Evolutionary conservation across 2,329 filamentous ascomycete genomes (phyloP).

Genomic region (Endocalyx cinctus): DNA sequence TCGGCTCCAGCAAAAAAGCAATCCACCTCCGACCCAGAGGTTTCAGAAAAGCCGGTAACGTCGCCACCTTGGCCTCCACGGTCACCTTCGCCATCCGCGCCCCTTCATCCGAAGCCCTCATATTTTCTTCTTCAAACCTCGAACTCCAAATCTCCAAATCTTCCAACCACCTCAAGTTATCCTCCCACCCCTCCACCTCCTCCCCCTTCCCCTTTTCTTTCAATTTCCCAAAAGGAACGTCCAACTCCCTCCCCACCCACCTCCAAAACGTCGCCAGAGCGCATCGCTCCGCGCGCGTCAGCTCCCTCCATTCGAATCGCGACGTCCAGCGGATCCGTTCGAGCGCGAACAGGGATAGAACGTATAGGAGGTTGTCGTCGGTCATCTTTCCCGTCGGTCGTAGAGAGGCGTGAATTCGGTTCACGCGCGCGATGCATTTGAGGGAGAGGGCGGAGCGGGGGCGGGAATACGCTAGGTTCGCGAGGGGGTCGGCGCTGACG

Average conservation of each 20-base stretch:
- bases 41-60: background rate
- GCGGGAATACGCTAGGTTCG: too few species aligned
- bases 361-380: slow-evolving; percentile 62
- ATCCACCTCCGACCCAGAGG: too few species aligned
- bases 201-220: slow-evolving; percentile 9
- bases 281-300: slow-evolving; percentile 51
- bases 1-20: too few species aligned
- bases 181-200: slow-evolving; percentile 34
- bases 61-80: background rate
- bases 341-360: slow-evolving; percentile 54
- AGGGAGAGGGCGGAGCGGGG: too few species aligned
- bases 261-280: slow-evolving; percentile 56
- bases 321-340: slow-evolving; percentile 51
- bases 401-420: slow-evolving; percentile 57
- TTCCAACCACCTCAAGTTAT: slow-evolving; percentile 50
- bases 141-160: slow-evolving; percentile 45
- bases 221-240: slow-evolving; percentile 40
- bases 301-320: slow-evolving; percentile 51
- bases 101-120: slow-evolving; percentile 24
- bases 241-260: slow-evolving; percentile 50
- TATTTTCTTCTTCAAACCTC: slow-evolving; percentile 42
- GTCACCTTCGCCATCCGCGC: background rate
- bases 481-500: too few species aligned
- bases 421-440: slow-evolving; percentile 60
- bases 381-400: slow-evolving; percentile 53